These are phyloP conservation scores for Backusella sp. DNA, from an alignment of 192 early-diverging fungal genomes.

Conservation along the genomic window DNA sequence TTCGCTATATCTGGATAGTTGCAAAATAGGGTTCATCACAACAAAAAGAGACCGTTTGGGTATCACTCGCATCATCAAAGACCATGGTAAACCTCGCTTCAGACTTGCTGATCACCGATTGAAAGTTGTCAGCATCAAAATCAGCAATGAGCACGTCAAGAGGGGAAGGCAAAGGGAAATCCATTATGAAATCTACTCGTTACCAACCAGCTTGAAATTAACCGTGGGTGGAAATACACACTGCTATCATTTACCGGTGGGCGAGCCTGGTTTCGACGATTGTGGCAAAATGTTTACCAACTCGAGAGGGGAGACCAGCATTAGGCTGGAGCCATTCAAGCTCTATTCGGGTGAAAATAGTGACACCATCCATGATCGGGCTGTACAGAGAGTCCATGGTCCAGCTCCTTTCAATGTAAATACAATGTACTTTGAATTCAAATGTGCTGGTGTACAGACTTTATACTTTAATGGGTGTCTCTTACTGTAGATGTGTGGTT, in stretches of 20 bases:
- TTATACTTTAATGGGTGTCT: background rate
- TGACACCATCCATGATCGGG: background rate
- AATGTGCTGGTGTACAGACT: background rate
- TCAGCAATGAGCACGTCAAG: background rate
- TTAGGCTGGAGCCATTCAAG: background rate
- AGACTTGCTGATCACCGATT: background rate
- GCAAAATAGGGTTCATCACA: background rate
- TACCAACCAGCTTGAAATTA: background rate
- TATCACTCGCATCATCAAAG: background rate
- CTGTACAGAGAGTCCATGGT: background rate
- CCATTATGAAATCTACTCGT: background rate
- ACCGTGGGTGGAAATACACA: background rate
- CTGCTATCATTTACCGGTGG: background rate
- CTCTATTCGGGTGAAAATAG: background rate
- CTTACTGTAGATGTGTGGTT: background rate
- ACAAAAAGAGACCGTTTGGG: background rate
- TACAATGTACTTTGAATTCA: background rate
- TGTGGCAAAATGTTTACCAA: background rate
- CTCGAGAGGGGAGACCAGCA: background rate
- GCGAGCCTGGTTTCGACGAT: background rate
- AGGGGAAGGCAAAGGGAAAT: background rate
- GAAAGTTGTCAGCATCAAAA: background rate
- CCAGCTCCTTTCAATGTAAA: background rate
- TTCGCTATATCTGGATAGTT: background rate
- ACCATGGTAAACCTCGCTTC: background rate